Evolutionary conservation across 495 filamentous ascomycete species (phyloP).

Genomic region (Neurospora sp.): DNA sequence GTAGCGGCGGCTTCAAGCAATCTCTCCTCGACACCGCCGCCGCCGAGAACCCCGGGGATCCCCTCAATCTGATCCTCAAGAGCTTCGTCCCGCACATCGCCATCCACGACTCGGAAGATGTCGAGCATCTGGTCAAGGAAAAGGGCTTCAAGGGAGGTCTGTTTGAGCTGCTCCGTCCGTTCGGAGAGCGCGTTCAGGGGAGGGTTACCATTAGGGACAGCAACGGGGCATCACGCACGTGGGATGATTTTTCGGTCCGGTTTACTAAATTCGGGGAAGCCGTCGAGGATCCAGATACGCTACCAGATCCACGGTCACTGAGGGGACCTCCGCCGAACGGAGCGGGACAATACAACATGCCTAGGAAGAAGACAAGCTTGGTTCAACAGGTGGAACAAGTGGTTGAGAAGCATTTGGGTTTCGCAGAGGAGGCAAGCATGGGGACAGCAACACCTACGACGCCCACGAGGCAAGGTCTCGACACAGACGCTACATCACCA

Average conservation of each 20-base stretch:
- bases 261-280: constrained; percentile 62
- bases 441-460: constrained; percentile 27
- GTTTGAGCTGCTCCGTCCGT: constrained; percentile 76
- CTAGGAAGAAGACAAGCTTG: constrained; percentile 4
- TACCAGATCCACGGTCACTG: constrained; percentile 7
- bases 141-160: constrained; percentile 82
- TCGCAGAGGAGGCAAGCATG: constrained; percentile 40
- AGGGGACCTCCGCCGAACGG: constrained; percentile 16
- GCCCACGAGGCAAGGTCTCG: constrained; percentile 24
- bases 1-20: constrained; percentile 24
- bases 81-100: constrained; percentile 83
- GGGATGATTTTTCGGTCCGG: constrained; percentile 83
- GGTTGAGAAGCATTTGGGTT: constrained; percentile 41
- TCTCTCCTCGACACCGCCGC: constrained; percentile 39
- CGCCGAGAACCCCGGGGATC: constrained; percentile 46
- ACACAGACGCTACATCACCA: constrained; percentile 40
- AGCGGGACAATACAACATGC: constrained; percentile 13
- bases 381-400: constrained; percentile 38
- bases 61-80: constrained; percentile 63
- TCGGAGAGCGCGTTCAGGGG: constrained; percentile 80
- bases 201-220: constrained; percentile 88
- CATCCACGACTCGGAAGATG: constrained; percentile 72
- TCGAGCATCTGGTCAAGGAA: constrained; percentile 64
- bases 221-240: constrained; percentile 65
- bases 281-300: constrained; percentile 40